A percentile compares a stretch with the other conserved stretches of the same genome.
Evolutionary conservation across 2,329 filamentous ascomycete species (phyloP).

Genomic region (Coleophoma cylindrospora): DNA sequence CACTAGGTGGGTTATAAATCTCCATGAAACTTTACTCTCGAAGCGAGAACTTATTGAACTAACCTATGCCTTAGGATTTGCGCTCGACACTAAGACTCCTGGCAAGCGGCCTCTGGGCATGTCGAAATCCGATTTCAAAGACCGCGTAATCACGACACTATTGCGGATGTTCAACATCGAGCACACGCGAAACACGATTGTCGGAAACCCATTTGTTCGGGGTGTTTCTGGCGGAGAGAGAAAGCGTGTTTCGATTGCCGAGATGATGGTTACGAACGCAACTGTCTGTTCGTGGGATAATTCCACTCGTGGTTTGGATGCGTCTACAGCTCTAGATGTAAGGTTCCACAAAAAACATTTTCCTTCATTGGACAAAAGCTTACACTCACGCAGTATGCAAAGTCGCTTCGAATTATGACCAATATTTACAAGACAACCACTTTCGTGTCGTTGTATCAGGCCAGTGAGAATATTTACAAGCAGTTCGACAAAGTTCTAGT

Average conservation of each 20-base stretch:
- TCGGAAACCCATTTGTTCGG: constrained; percentile 76
- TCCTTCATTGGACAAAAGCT: too few relatives aligned
- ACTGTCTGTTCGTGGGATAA: constrained; percentile 75
- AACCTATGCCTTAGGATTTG: constrained; percentile 50
- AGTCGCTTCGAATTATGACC: constrained; percentile 72
- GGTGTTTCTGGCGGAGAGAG: constrained; percentile 77
- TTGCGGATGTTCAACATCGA: constrained; percentile 93
- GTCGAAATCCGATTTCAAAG: constrained; percentile 69
- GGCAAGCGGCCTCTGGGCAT: constrained; percentile 73
- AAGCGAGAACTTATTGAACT: too few relatives aligned
- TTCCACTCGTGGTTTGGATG: constrained; percentile 63
- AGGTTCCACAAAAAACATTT: too few relatives aligned
- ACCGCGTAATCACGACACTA: constrained; percentile 67
- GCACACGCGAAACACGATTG: constrained; percentile 78
- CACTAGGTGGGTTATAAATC: constrained; percentile 38
- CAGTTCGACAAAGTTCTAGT: constrained; percentile 83
- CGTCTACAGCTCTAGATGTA: constrained; percentile 58
- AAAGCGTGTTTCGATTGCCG: constrained; percentile 77
- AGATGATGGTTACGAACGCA: constrained; percentile 73
- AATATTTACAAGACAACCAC: constrained; percentile 81
- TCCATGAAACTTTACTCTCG: too few relatives aligned
- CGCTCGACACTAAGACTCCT: constrained; percentile 78
- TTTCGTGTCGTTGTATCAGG: constrained; percentile 83
- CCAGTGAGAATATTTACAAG: constrained; percentile 74
- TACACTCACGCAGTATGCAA: constrained; percentile 37